Base-by-base conservation (phyloP, 2,329 filamentous ascomycete species). In the Knoxdaviesia proteae region DNA sequence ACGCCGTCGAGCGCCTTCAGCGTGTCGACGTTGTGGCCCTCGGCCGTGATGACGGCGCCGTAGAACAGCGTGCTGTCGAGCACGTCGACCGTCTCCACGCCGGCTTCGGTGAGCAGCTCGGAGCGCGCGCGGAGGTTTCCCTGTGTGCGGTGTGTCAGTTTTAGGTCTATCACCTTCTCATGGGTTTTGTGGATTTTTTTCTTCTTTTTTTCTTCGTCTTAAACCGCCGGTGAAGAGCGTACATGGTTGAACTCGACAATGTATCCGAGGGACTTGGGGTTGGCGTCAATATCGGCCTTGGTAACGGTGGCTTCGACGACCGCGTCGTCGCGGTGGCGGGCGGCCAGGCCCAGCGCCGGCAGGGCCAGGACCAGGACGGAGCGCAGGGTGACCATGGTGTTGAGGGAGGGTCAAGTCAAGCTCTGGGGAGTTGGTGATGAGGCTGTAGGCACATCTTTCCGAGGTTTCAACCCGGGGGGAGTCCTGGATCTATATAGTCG, bases 21-120 rank as follows among this genome's bases (percentile, higher is more conserved):
- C 5, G 51, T 52, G 37, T 62, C 58, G 33, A 52, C 44, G 42
- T 57, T 58, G 32, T 58, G 51, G 4, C 47, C 46, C 11, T 52
- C 49, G 65, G 52, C 53, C 43, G 59, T 53, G n/a, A 62, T 39
- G 10, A 53, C 51, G 32, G 59, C 49, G 3, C 59, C 59, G 6
- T 49, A 51, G 38, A 62, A 62, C 36, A 61, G 46, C 40, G 59
- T 55, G 36, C 52, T 51, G 32, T 36, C 40, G 30, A 45, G 40
- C 2, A 20, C 32, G 20, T 32, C 34, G 6, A 42, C 31, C 6
- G 38, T 37, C 7, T 42, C 41, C 10, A 42, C 20, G 9, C 9
- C 36, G 7, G 34, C 11, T n/a, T 7, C 41, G 32, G 31, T 34
- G 11, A 11, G 31, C 11, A 42, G 36, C 4, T 8, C 20, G 7